Conservation (phyloP, 805 yeast species). For the Peterozyma toletana region DNA sequence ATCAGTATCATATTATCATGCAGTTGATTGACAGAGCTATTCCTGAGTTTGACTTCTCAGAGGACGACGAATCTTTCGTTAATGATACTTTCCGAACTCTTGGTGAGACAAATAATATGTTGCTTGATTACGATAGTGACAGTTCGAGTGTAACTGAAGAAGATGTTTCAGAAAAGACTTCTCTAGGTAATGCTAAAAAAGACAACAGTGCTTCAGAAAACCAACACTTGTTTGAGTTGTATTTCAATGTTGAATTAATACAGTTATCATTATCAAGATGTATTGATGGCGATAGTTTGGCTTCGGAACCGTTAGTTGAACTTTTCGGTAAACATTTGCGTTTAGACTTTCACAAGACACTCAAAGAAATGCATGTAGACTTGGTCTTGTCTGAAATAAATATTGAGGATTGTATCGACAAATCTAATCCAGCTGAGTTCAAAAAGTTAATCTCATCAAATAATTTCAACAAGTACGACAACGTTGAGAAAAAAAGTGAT, state of each 20-base stretch:
- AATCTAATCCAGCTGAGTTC: slow-evolving; percentile 53
- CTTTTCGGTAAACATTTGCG: slow-evolving; percentile 59
- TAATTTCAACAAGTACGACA: slow-evolving; percentile 30
- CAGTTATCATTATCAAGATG: slow-evolving; percentile 62
- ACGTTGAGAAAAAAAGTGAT: slow-evolving; percentile 29
- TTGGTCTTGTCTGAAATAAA: slow-evolving; percentile 58
- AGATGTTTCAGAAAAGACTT: slow-evolving; percentile 10
- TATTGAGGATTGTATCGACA: slow-evolving; percentile 70
- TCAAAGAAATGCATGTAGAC: slow-evolving; percentile 56
- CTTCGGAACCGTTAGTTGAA: slow-evolving; percentile 64
- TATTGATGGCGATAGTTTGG: slow-evolving; percentile 49
- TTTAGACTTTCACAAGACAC: slow-evolving; percentile 53
- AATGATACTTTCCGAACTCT: slow-evolving; percentile 26
- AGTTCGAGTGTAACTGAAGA: slow-evolving; percentile 17
- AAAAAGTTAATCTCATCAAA: slow-evolving; percentile 65
- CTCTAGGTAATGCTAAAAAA: slow-evolving; percentile 1
- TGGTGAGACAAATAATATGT: slow-evolving; percentile 9
- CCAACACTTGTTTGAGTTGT: slow-evolving; percentile 69
- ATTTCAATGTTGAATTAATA: slow-evolving; percentile 60
- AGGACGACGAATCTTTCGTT: slow-evolving; percentile 25
- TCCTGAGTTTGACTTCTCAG: slow-evolving; percentile 39
- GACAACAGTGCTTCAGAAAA: slow-evolving; percentile 8
- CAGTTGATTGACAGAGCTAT: slow-evolving; percentile 61
- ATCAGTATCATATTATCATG: slow-evolving; percentile 86
- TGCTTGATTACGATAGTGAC: slow-evolving; percentile 6